Conservation (phyloP, 1,284 basidiomycete species). For the Mycena sp. region DNA sequence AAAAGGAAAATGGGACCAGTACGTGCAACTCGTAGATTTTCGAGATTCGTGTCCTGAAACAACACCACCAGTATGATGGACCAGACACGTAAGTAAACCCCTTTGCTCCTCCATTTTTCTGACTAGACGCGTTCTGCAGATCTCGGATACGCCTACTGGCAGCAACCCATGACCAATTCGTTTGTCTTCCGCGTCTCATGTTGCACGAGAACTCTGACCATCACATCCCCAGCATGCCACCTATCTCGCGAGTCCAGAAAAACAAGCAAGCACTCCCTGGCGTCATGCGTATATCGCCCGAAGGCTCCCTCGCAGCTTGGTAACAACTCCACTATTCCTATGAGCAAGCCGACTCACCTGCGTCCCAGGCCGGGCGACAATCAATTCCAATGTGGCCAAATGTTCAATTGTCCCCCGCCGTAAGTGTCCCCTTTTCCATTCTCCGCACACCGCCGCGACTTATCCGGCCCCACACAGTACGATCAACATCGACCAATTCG, state of each 20-base stretch:
- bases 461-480: slow-evolving; percentile 2
- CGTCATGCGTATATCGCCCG: slow-evolving; percentile 68
- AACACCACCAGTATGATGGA: slow-evolving; percentile 65
- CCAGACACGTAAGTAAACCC: slow-evolving; percentile 57
- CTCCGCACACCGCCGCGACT: background rate
- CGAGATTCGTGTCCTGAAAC: slow-evolving; percentile 4
- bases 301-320: slow-evolving; percentile 69
- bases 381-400: slow-evolving; percentile 58
- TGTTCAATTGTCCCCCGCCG: slow-evolving; percentile 46
- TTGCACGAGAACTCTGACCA: background rate
- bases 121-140: slow-evolving; percentile 44
- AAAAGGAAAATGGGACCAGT: slow-evolving; percentile 69
- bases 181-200: slow-evolving; percentile 39
- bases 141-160: slow-evolving; percentile 75
- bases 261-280: slow-evolving; percentile 67
- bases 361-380: slow-evolving; percentile 68
- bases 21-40: slow-evolving; percentile 33
- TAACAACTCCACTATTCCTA: no score
- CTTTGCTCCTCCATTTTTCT: background rate
- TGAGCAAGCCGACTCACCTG: no score
- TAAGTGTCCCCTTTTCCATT: background rate
- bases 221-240: slow-evolving; percentile 64
- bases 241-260: slow-evolving; percentile 62
- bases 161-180: slow-evolving; percentile 72
- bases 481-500: slow-evolving; percentile 62